These are phyloP conservation scores for Neltuma alba DNA, from an alignment of 306 rosid species.

Conservation along the genomic window DNA sequence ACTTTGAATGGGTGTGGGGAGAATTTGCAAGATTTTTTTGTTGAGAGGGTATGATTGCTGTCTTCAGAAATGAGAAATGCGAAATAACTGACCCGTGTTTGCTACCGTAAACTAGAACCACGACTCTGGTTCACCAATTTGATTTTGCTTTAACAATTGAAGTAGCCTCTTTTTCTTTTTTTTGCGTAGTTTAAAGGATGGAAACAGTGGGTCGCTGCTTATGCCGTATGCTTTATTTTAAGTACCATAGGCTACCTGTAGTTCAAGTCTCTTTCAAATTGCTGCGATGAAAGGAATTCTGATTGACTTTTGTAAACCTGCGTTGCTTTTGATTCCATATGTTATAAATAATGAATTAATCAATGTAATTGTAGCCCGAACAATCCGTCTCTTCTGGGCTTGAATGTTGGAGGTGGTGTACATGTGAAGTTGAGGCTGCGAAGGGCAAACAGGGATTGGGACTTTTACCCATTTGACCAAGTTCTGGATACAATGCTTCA, in stretches of 20 bases:
- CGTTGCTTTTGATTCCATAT: background rate
- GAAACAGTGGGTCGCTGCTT: background rate
- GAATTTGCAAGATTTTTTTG: background rate
- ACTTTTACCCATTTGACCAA: constrained; percentile 70
- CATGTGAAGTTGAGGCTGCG: constrained; percentile 86
- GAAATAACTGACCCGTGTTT: background rate
- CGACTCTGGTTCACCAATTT: background rate
- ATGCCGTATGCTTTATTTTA: background rate
- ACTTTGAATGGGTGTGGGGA: background rate
- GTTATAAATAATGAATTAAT: constrained; percentile 24
- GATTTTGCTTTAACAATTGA: background rate
- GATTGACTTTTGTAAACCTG: background rate
- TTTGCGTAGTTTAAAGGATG: background rate
- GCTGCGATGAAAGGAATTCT: background rate
- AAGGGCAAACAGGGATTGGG: constrained; percentile 68
- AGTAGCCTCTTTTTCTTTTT: background rate
- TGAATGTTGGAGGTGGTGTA: constrained; percentile 79
- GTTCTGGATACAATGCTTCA: constrained; percentile 96
- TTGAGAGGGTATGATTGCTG: background rate
- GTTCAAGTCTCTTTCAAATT: background rate
- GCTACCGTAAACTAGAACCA: background rate
- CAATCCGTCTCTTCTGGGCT: constrained; percentile 67
- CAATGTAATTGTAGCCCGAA: constrained; percentile 62
- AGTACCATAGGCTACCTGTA: background rate
- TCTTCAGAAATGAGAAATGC: background rate